Base-by-base conservation (phyloP, 2,329 filamentous ascomycete genomes). In the Epichloe brachyelytri region DNA sequence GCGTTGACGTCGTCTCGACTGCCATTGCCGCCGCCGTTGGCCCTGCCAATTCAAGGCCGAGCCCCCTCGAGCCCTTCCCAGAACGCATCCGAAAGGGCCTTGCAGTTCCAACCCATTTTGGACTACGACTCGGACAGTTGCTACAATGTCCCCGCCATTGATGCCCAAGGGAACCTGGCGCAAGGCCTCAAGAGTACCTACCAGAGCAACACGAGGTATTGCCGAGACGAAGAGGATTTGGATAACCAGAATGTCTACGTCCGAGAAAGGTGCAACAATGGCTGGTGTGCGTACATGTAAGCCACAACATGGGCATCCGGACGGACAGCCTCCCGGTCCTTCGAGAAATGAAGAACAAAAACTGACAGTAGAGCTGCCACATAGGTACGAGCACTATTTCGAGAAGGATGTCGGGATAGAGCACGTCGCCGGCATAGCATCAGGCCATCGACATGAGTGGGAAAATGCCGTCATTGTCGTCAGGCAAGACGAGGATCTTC, bases 131-230 rank as follows among this genome's bases (percentile, higher is more conserved):
- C 4, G 26, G 52, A 57, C 49, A 54, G 55, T 46, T 57, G 55
- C 50, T 57, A 55, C 44, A 57, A 57, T 33, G 62, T 61, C 3
- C 61, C 64, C 14, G 65, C 65, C 26, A 65, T 69, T 44, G 64
- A 59, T 33, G 56, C 60, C 10, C 46, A 63, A 19, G 64, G 65
- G 19, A 61, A 60, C 14, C 58, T 65, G 30, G 57, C 58, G 45
- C 50, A 56, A 1, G 66, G 65, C 1, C 60, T 66, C 8, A n/a
- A 12, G 22, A 26, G 8, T 37, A 4, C 10, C 26, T 40, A 47
- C 40, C 37, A 37, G 3, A 33, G 26, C 12, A 51, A 50, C 44
- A 49, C 46, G 12, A 36, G 39, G 8, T 45, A 49, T 12, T 60
- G 58, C 51, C 57, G 59, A 30, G 49, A 55, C 15, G n/a, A 45